Conservation (phyloP, 352 stramenopile species). For the Globisporangium recalcitrans region DNA sequence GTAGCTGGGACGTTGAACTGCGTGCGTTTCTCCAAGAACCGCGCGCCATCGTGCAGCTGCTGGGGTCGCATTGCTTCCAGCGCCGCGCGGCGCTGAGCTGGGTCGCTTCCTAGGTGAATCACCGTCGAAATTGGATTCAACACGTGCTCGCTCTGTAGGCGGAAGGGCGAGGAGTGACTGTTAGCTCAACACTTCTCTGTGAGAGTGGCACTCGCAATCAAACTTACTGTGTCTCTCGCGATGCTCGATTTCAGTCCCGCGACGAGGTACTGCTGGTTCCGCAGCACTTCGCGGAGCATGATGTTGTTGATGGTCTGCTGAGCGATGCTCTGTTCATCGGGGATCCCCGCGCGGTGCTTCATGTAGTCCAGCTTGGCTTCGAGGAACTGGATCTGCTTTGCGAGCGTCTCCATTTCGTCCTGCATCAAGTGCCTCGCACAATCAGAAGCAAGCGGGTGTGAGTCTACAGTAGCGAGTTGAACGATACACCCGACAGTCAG, state of each 20-base stretch:
- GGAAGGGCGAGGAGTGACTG: neutral
- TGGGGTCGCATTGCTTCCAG: neutral
- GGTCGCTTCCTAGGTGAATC: neutral
- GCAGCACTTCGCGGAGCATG: slow-evolving; percentile 6
- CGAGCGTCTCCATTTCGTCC: slow-evolving; percentile 1
- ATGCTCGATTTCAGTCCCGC: slow-evolving; percentile 9
- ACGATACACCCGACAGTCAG: neutral
- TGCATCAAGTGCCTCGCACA: neutral
- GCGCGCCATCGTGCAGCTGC: slow-evolving; percentile 3
- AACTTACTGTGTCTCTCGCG: slow-evolving; percentile 1
- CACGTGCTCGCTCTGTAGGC: slow-evolving; percentile 2
- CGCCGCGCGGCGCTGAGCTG: neutral
- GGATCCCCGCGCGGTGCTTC: slow-evolving; percentile 7
- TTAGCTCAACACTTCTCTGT: neutral
- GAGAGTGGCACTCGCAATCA: neutral
- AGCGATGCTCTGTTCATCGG: slow-evolving; percentile 1
- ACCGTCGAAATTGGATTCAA: neutral
- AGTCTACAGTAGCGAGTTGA: neutral
- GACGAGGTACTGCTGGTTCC: slow-evolving; percentile 12
- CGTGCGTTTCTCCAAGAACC: slow-evolving; percentile 24
- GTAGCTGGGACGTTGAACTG: slow-evolving; percentile 17
- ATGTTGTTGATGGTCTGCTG: slow-evolving; percentile 6
- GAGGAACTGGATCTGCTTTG: slow-evolving; percentile 1
- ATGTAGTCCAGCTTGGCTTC: slow-evolving; percentile 6
- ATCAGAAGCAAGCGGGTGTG: neutral